Base-by-base conservation (phyloP, 2,329 filamentous ascomycete genomes). In the Calycina marina region DNA sequence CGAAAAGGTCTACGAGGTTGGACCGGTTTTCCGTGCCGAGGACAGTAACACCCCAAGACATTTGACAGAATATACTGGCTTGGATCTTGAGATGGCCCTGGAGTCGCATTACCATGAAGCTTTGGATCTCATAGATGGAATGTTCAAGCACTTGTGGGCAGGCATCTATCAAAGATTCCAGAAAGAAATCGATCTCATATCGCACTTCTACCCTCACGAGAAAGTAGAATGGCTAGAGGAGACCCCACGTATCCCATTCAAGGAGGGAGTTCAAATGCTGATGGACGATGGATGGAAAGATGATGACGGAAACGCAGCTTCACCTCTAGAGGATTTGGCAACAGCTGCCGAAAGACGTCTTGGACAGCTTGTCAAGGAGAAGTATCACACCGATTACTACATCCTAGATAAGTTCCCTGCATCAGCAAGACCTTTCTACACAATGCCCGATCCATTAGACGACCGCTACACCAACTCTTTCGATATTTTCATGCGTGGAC, bases 21-120 rank as follows among this genome's bases (percentile, higher is more conserved):
- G 83, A 11, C 76, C 82, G 2, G 85, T 94, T 5, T 94, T 94
- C 65, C 75, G 86, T 44, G 86, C 86, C 1, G 86, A 94, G 54
- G 92, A 94, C 60, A 92, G 82, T 51, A 94, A 94, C 56, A 94
- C 86, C 0, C 86, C 93, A 50, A 76, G 86, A 22, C 86, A 94
- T 54, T 64, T 94, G 63, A 93, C 86, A 0, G 86, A 94, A 54
- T 94, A 92, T 53, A 94, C 85, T 4, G 86, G 86, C 34, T 64
- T 94, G 17, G 86, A 94, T 65, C 56, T 94, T 12, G 86, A 94
- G 52, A 94, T 94, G 88, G 69, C 77, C 3, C 83, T 94, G 41
- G 77, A 85, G 30, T 73, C 81, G 46, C 77, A 92, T 54, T 93
- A 94, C 53, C 78, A 93, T 48, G 86, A 94, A 56, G 80, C 86